These are phyloP conservation scores for Grosmannia huntii DNA, from an alignment of 2,329 filamentous ascomycete genomes.

Conservation along the genomic window DNA sequence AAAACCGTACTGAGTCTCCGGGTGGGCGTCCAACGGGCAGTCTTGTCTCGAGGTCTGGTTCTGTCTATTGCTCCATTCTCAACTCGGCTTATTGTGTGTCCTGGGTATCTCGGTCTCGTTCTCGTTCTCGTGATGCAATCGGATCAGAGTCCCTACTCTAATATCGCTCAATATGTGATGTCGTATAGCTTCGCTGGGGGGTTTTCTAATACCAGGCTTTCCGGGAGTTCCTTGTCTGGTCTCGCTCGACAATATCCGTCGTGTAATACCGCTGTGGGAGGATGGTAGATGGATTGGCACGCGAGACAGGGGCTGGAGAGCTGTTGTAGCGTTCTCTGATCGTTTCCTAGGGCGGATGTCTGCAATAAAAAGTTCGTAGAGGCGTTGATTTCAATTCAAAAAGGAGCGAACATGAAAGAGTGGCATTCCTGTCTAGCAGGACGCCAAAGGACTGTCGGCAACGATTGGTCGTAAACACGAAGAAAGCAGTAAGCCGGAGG, in stretches of 20 bases:
- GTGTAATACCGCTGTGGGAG: background rate
- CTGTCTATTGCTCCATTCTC: background rate
- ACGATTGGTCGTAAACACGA: background rate
- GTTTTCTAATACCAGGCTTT: background rate
- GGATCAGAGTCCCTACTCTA: background rate
- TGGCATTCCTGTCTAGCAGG: background rate
- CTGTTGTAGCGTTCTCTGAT: background rate
- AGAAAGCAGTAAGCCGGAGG: background rate
- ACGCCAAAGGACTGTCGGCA: background rate
- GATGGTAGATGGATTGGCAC: no score
- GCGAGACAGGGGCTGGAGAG: background rate
- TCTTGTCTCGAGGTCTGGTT: background rate
- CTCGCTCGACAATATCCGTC: background rate
- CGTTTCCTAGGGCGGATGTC: background rate
- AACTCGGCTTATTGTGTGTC: background rate
- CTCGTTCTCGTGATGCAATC: background rate
- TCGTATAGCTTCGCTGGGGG: background rate
- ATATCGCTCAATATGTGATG: background rate
- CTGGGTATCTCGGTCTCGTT: background rate
- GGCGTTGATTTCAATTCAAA: background rate
- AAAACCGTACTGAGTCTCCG: background rate
- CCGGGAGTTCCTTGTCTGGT: background rate
- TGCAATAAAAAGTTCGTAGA: background rate
- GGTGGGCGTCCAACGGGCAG: background rate
- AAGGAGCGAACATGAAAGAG: background rate